phyloP scores from a whole-genome alignment of 1,284 basidiomycete genomes.

The Ceraceosorus bombacis region DNA sequence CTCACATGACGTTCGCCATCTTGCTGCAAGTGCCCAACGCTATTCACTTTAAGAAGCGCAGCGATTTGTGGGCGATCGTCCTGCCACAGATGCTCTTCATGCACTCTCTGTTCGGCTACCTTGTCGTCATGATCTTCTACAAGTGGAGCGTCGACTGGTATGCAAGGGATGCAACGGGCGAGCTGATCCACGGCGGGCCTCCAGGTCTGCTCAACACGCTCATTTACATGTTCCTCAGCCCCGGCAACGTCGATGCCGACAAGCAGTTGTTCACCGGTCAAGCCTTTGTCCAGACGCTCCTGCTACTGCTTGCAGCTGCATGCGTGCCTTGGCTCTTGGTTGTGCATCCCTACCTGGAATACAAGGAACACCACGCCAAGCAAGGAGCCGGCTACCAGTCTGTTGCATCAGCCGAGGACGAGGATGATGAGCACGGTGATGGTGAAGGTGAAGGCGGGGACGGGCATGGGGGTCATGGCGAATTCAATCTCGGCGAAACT shows the following conservation, averaged over 20 bases:
- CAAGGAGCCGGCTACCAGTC: constrained; percentile 71
- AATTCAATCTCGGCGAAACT: constrained; percentile 80
- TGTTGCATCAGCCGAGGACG: constrained; percentile 16
- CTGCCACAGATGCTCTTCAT: constrained; percentile 95
- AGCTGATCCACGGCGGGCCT: constrained; percentile 55
- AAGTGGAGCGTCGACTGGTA: constrained; percentile 96
- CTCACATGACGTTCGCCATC: constrained; percentile 97
- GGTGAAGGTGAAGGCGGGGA: constrained; percentile 55
- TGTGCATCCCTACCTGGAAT: constrained; percentile 85
- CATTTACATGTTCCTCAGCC: constrained; percentile 48
- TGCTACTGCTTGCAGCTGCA: constrained; percentile 71
- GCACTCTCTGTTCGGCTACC: constrained; percentile 93
- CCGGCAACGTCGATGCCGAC: constrained; percentile 57
- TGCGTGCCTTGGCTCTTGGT: constrained; percentile 95
- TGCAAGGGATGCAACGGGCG: constrained; percentile 54
- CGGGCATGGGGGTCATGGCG: constrained; percentile 62
- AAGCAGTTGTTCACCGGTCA: constrained; percentile 80
- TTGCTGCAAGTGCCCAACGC: constrained; percentile 94
- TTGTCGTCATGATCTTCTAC: constrained; percentile 89
- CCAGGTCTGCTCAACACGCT: constrained; percentile 66
- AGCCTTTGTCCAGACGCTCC: constrained; percentile 69
- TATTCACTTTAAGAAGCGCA: constrained; percentile 75
- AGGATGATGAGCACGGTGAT: constrained; percentile 52
- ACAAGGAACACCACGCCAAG: constrained; percentile 80
- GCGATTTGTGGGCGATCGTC: constrained; percentile 87